Percentiles rank a stretch among this genome's conserved stretches.
phyloP scores from a whole-genome alignment of 345 rosid species.

The Hevea brasiliensis region DNA sequence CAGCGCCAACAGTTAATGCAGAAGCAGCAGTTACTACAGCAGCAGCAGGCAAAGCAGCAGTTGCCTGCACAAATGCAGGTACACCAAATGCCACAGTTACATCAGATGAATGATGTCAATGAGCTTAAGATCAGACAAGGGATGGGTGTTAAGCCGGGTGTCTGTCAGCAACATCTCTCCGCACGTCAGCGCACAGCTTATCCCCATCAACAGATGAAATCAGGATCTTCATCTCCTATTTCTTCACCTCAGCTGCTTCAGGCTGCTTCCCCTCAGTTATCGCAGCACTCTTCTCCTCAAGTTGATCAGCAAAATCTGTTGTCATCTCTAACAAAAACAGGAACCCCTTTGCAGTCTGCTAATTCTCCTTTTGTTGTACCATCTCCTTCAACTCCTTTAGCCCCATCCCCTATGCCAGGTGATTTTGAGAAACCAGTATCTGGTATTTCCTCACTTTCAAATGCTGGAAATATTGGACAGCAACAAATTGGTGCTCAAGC shows the following conservation, averaged over 20 bases:
- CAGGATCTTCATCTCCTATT: conserved; percentile 59
- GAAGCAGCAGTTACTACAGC: conserved; percentile 38
- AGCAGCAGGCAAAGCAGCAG: conserved; percentile 69
- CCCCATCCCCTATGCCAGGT: conserved; percentile 83
- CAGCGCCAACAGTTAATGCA: conserved; percentile 44
- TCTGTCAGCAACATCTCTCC: conserved; percentile 65
- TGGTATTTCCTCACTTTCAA: conserved; percentile 58
- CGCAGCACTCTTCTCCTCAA: conserved; percentile 81
- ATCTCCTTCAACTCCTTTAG: conserved; percentile 82
- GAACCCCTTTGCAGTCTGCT: conserved; percentile 78
- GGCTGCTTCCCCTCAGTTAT: conserved; percentile 73
- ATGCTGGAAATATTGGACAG: conserved; percentile 57
- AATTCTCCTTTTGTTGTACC: conserved; percentile 77
- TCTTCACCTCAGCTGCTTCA: conserved; percentile 78
- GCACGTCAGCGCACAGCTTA: conserved; percentile 58
- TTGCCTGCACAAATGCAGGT: conserved; percentile 53
- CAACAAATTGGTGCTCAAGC: conserved; percentile 59
- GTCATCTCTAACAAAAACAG: conserved; percentile 55
- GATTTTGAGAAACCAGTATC: conserved; percentile 76
- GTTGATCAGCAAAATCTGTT: conserved; percentile 74
- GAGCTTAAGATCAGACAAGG: conserved; percentile 66
- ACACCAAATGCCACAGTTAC: too few relatives aligned
- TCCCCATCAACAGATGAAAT: conserved; percentile 66
- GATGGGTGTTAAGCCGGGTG: conserved; percentile 63
- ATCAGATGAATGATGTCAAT: conserved; percentile 66